Evolutionary conservation across 2,329 filamentous ascomycete species (phyloP).

Genomic region (Pseudogymnoascus sp.): DNA sequence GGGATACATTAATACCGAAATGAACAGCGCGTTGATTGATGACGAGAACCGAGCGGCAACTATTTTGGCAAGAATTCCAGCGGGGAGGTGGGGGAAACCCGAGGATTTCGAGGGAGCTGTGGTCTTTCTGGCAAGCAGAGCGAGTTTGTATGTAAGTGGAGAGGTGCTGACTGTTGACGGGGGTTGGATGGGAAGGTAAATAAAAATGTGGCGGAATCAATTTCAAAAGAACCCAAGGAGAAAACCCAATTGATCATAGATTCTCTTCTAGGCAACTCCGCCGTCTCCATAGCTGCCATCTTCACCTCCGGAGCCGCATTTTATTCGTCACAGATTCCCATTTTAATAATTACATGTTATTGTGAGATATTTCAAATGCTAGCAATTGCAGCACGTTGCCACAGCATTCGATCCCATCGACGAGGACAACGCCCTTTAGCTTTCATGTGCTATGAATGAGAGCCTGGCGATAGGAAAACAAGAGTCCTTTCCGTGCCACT

Average conservation of each 20-base stretch:
- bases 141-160: slow-evolving; percentile 73
- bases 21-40: slow-evolving; percentile 77
- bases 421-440: not conserved
- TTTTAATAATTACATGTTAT: not conserved
- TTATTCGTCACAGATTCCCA: not conserved
- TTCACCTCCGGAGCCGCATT: not conserved
- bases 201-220: not conserved
- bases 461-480: not conserved
- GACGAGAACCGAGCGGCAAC: slow-evolving; percentile 62
- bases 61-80: slow-evolving; percentile 75
- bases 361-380: not conserved
- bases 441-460: not conserved
- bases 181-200: slow-evolving; percentile 76
- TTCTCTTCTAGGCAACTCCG: not conserved
- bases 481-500: not conserved
- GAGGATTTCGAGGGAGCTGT: slow-evolving; percentile 83
- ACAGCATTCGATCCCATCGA: not conserved
- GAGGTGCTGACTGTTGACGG: slow-evolving; percentile 80
- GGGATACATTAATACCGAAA: slow-evolving; percentile 85
- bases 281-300: not conserved
- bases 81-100: slow-evolving; percentile 72
- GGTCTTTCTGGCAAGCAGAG: slow-evolving; percentile 68
- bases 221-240: not conserved
- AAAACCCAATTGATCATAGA: not conserved
- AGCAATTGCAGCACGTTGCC: not conserved